Conservation (phyloP, 2,329 filamentous ascomycete species). For the Aspergillus calidoustus region DNA sequence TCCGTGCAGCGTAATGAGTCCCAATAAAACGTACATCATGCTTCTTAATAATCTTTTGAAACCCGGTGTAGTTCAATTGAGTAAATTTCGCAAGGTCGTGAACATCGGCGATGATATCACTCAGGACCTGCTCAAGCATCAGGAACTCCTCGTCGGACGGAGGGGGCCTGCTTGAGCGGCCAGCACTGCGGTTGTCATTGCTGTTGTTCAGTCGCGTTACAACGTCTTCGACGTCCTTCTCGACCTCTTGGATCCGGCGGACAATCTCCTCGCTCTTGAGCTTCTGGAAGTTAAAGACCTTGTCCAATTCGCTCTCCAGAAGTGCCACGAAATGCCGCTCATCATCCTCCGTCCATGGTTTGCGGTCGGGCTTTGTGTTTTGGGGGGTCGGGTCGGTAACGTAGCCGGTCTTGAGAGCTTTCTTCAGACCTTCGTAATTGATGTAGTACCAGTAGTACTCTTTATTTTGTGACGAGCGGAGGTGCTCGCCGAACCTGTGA, state of each 20-base stretch:
- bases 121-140: constrained; percentile 89
- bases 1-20: neutral
- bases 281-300: constrained; percentile 97
- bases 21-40: constrained; percentile 72
- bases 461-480: constrained; percentile 92
- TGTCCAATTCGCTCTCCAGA: constrained; percentile 91
- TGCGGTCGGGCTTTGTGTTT: constrained; percentile 55
- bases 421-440: constrained; percentile 92
- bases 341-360: constrained; percentile 86
- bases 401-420: constrained; percentile 76
- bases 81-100: constrained; percentile 98
- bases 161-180: constrained; percentile 35
- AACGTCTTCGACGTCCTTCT: constrained; percentile 88
- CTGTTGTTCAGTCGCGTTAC: constrained; percentile 71
- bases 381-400: constrained; percentile 55
- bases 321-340: constrained; percentile 85
- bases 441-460: constrained; percentile 99
- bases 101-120: constrained; percentile 97
- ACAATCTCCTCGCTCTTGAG: constrained; percentile 97
- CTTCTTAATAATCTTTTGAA: constrained; percentile 99
- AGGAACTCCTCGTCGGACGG: constrained; percentile 92
- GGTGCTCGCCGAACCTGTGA: constrained; percentile 86
- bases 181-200: constrained; percentile 46
- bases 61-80: constrained; percentile 97
- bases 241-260: constrained; percentile 82